Base-by-base conservation (phyloP, 176 grass and related monocot genomes). In the Aegilops tauschii region DNA sequence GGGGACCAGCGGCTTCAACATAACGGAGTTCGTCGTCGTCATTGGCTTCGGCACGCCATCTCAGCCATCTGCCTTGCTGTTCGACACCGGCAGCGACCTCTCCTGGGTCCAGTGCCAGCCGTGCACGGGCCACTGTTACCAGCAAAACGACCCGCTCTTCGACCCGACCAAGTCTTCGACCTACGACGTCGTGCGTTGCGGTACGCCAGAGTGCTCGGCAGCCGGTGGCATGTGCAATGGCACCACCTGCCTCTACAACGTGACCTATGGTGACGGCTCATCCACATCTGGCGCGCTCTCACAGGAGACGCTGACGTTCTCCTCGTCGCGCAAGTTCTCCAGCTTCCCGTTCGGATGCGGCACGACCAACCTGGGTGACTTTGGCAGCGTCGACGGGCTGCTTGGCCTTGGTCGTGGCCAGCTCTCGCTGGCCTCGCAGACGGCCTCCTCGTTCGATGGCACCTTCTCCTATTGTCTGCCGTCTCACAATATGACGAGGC, bases 61-160 rank as follows among this genome's bases (percentile, higher is more conserved):
- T 8, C 80, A 11, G 29, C 36, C 74, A 2, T 74, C 70, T 21
- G 11, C 93, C 0, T 18, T 95, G 4, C 13, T 47, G 0, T 83
- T 97, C 42, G 95, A 97, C 84, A 97, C 95, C 4, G 92, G 95
- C n/a, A 93, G 90, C 80, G 92, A 95, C 30, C 10, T 97, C 27
- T 90, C 95, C 9, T 97, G 92, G 92, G 85, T 94, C 80, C 95
- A 93, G 77, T 97, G 95, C 86, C 63, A 21, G 16, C 92, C 95
- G 0, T 97, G 95, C 87, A 78, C 61, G 2, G 78, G 64, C 16
- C 83, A 77, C 62, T 98, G 95, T 80, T 90, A 93, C 87, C 13
- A 34, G 52, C 95, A 93, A 82, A 62, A 87, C 1, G 86, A 93
- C 68, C 95, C 89, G 0, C 11, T 98, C 35, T 98, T 93, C 29